Evolutionary conservation across 2,329 filamentous ascomycete species (phyloP).

Genomic region (Rhynchosporium secalis): DNA sequence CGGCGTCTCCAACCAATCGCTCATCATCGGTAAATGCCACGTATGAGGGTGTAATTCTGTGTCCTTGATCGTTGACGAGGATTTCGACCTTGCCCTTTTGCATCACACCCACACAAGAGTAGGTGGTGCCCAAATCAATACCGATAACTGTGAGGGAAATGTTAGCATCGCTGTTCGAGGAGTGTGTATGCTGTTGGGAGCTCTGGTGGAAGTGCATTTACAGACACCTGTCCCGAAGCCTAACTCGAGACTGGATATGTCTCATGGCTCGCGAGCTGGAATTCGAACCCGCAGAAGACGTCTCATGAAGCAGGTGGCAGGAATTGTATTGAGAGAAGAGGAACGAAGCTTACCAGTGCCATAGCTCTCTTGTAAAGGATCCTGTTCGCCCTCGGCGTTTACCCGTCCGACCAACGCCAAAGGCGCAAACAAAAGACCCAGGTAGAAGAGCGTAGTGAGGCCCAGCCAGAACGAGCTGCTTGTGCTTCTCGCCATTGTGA

Average conservation of each 20-base stretch:
- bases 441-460: constrained; percentile 90
- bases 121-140: constrained; percentile 93
- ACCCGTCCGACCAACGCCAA: constrained; percentile 78
- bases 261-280: neutral
- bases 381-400: constrained; percentile 70
- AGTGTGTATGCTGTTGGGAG: neutral
- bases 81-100: constrained; percentile 94
- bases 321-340: neutral
- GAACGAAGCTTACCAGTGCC: constrained; percentile 60
- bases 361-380: constrained; percentile 66
- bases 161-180: constrained; percentile 20
- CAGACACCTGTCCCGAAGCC: neutral
- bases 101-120: constrained; percentile 92
- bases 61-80: constrained; percentile 93
- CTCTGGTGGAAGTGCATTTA: neutral
- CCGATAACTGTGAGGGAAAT: constrained; percentile 66
- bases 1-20: constrained; percentile 93
- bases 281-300: neutral
- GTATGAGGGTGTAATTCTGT: constrained; percentile 93
- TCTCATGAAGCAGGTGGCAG: neutral
- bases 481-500: constrained; percentile 5
- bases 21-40: constrained; percentile 97
- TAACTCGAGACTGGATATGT: neutral
- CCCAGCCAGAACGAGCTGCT: constrained; percentile 67
- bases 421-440: constrained; percentile 84